These are phyloP conservation scores for Platanthera guangdongensis DNA, from an alignment of 106 monocot species.

Conservation along the genomic window DNA sequence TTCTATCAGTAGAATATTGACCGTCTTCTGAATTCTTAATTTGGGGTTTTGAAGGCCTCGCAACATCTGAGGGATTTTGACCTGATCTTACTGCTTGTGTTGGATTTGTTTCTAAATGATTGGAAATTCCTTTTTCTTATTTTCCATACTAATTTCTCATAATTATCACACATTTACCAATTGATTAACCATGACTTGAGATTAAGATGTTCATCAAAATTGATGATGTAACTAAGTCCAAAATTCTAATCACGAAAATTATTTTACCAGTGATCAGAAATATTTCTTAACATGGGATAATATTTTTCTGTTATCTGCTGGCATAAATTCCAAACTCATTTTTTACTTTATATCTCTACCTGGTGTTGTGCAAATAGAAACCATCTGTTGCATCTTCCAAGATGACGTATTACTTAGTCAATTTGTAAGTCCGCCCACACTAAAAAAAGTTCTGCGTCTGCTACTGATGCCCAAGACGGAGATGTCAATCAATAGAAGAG, in stretches of 20 bases:
- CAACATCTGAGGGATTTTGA: neutral
- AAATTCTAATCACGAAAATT: neutral
- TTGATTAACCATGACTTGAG: neutral
- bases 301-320: neutral
- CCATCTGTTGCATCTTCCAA: neutral
- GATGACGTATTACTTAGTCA: no score
- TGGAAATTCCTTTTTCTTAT: neutral
- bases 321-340: neutral
- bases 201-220: neutral
- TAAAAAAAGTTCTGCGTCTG: no score
- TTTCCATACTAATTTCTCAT: neutral
- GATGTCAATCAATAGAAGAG: no score
- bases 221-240: neutral
- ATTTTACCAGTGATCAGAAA: neutral
- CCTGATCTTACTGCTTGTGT: neutral
- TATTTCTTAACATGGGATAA: neutral
- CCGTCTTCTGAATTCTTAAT: neutral
- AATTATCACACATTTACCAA: neutral
- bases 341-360: neutral
- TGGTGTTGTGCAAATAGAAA: neutral
- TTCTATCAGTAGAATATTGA: neutral
- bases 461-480: no score
- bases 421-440: no score
- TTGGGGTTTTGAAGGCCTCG: neutral
- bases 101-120: neutral